Conservation (phyloP, 2,329 filamentous ascomycete genomes). For the Trichophyton mentagrophytes region DNA sequence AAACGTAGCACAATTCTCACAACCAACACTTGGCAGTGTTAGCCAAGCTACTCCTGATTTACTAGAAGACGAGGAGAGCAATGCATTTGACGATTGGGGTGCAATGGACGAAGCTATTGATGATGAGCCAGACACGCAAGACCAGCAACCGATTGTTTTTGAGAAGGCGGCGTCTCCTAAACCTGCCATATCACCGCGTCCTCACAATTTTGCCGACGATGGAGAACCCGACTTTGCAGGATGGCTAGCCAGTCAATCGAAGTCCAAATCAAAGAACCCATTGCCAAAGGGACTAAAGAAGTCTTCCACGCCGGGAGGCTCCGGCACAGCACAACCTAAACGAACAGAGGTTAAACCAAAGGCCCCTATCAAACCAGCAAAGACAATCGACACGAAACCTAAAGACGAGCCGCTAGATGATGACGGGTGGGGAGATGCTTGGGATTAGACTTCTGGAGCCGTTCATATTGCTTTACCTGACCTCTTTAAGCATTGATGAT, state of each 20-base stretch:
- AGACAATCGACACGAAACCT: constrained; percentile 61
- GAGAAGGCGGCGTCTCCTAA: constrained; percentile 25
- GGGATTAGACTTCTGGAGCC: constrained; percentile 25
- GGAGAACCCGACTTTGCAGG: constrained; percentile 91
- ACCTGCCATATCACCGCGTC: constrained; percentile 18
- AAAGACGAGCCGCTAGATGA: constrained; percentile 28
- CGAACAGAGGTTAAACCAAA: constrained; percentile 33
- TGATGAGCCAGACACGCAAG: constrained; percentile 41
- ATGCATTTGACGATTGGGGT: constrained; percentile 61
- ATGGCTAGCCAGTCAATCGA: constrained; percentile 78
- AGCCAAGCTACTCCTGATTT: constrained; percentile 34
- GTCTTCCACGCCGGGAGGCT: constrained; percentile 29
- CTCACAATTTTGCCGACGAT: constrained; percentile 57
- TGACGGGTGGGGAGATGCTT: constrained; percentile 39
- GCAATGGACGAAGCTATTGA: constrained; percentile 36
- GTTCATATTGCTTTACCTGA: neutral
- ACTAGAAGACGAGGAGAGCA: constrained; percentile 27
- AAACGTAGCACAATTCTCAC: constrained; percentile 3
- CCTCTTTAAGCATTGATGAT: neutral
- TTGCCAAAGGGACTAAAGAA: constrained; percentile 77
- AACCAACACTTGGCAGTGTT: constrained; percentile 21
- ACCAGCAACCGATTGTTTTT: constrained; percentile 37
- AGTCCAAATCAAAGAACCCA: constrained; percentile 58
- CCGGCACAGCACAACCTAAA: constrained; percentile 24
- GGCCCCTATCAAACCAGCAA: constrained; percentile 36